A percentile compares a stretch with the other conserved stretches of the same genome.
phyloP scores from a whole-genome alignment of 164 flowering plant species.

The Cinnamomum micranthum region DNA sequence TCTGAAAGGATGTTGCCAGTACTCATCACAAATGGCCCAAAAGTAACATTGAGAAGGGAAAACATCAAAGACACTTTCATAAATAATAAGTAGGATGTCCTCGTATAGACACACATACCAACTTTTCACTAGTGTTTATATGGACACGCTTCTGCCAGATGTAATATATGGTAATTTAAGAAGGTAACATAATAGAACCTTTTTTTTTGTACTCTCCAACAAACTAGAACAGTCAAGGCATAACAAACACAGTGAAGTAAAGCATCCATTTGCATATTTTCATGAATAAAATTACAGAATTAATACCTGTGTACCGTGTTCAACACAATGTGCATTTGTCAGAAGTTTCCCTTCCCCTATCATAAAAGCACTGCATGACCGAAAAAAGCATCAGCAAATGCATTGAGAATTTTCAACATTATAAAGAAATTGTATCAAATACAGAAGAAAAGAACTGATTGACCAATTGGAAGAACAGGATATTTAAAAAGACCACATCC shows the following conservation, averaged over 20 bases:
- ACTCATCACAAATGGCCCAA: too few relatives aligned
- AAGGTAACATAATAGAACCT: too few relatives aligned
- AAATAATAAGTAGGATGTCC: too few relatives aligned
- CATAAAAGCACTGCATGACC: slow-evolving; percentile 84
- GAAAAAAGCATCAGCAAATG: slow-evolving; percentile 10
- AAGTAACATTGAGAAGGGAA: too few relatives aligned
- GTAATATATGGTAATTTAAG: too few relatives aligned
- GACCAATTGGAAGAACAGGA: neutral
- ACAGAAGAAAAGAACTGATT: neutral
- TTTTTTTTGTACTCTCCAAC: too few relatives aligned
- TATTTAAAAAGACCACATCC: neutral
- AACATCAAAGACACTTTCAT: too few relatives aligned
- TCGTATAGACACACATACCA: too few relatives aligned
- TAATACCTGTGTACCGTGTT: slow-evolving; percentile 85
- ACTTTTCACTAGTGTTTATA: too few relatives aligned
- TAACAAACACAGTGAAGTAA: neutral
- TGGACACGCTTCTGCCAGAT: too few relatives aligned
- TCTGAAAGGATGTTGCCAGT: too few relatives aligned
- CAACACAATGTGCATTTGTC: slow-evolving; percentile 99
- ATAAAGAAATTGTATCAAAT: neutral
- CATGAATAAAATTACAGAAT: neutral
- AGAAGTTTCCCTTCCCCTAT: slow-evolving; percentile 86
- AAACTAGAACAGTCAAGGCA: neutral
- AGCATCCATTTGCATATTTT: neutral
- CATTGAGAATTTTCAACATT: neutral